Evolutionary conservation across 805 yeast species (phyloP), one percentile per base, ranked within the genome.

Genomic region (Metschnikowia cubensis): DNA sequence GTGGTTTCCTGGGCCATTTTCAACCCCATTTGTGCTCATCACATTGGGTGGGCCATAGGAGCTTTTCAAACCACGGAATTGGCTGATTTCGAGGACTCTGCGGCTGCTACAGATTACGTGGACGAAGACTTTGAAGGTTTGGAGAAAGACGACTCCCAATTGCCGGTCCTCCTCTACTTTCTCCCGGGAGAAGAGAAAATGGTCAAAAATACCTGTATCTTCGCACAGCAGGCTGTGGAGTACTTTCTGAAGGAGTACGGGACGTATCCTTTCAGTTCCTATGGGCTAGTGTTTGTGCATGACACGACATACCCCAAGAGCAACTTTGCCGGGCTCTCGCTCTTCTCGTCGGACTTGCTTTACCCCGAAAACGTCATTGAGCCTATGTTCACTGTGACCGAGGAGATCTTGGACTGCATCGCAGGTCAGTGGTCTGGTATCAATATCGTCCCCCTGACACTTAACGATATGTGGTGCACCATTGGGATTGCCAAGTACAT

Each of bases 381-480:
- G 56, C 92, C 95, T 1, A 74, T 89, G 48, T 84, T 86, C 57
- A 60, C 79, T 0, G 77, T 82, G 2, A 87, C 96, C 0, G 89
- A 87, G 52, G 63, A 72, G 0, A 65, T 94, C 3, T 76, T 92
- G 0, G 79, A 82, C 49, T 83, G 88, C 0, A 66, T 94, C 18
- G 86, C 98, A 0, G 79, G 82, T 4, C 99, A 94, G 65, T 94
- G 97, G 96, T 81, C 95, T 0, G 97, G 97, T 15, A 84, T 94
- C 34, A 89, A 88, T 63, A 89, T 94, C 17, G 84, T 89, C 2
- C 97, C 98, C 0, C 78, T 77, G 48, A 77, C 83, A 0, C 79
- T 83, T 63, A 82, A 87, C 57, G 97, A 94, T 65, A 57, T 88
- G 6, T 94, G 99, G 99, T 80, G 92, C 55, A 85, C 91, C 1